Evolutionary conservation across 768 basidiomycete genomes (phyloP), one percentile per base, ranked within the genome.

Genomic region (Boletus barrowsii): DNA sequence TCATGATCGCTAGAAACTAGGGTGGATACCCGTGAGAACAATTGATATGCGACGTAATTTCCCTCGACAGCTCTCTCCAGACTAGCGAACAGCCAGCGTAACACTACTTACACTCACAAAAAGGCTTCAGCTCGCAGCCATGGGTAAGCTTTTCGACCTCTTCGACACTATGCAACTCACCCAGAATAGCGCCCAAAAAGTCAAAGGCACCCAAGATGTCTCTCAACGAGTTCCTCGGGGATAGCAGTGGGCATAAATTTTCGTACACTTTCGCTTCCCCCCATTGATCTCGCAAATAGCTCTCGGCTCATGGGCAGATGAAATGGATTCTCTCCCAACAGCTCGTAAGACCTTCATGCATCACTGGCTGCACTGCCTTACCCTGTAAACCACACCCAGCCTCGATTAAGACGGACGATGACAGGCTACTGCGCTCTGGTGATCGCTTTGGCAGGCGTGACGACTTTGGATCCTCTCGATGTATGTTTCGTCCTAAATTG

Each of bases 301-400:
- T 49, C 75, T 90, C 49, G 96, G 93, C 65, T 95, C 92, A 68
- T 99, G 97, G 97, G 97, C 97, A 8, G 97, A 98, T 70, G 97
- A 98, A 73, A 94, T 98, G 92, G 95, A 97, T 61, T 64, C 80
- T 30, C 81, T 98, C 57, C 96, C 96, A 26, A 88, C 84, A 63
- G 95, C 93, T 67, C 96, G 96, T 98, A 76, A 76, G 94, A 79
- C 37, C 48, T 24, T 50, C 40, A 30, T 54, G 10, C 50, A 33
- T 42, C 41, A 45, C 60, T 39, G 53, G 36, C n/a, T 30, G 20
- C 42, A 41, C 47, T 30, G 52, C 47, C 54, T 58, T 44, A 65
- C 60, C 41, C 36, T 17, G 42, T 47, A 5, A 40, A 49, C 51
- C 64, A 54, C 63, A 47, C 46, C 53, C 64, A 89, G 90, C 91